Base-by-base conservation (phyloP, 2,329 filamentous ascomycete genomes). In the Septoria petroselini region DNA sequence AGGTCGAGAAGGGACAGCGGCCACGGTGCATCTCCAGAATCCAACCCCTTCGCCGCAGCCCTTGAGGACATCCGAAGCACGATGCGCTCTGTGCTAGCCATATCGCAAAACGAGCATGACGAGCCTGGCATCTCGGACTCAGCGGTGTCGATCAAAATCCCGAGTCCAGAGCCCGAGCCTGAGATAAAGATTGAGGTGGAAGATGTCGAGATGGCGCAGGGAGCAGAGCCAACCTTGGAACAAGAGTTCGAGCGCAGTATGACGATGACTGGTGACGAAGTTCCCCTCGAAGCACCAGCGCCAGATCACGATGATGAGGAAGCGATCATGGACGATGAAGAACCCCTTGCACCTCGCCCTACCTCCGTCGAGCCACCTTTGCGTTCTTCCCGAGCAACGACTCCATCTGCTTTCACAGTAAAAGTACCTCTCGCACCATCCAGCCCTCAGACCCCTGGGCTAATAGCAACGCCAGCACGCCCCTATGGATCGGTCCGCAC, bases 91-190 rank as follows among this genome's bases (percentile, higher is more conserved):
- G 54, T 83, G 46, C 80, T 85, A 58, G 76, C 81, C 9, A 80
- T 83, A 4, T 76, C 77, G 14, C 76, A 84, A 61, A 84, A 82
- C 40, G 79, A 81, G 47, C 84, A 85, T 63, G 77, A 78, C 23
- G 68, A 68, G 17, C 63, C 66, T 18, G 56, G 59, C 2, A 69
- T 41, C 18, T 47, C 50, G 1, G 27, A 41, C 45, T 50, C 38
- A 29, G 35, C 31, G 7, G 41, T 30, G 29, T 42, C 37, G 19
- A 29, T 45, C 7, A 38, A 48, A n/a, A 48, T 44, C 29, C 23
- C 41, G 4, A 46, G 47, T 25, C 35, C 48, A 18, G 34, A 46
- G n/a, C 44, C 30, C 4, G 43, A 44, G 23, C 31, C 40, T 9
- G 41, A 57, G 15, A 40, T 37, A n/a, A 48, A 59, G 40, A 19